Base-by-base conservation (phyloP, 2,329 filamentous ascomycete species). In the Trichophaea hybrida region DNA sequence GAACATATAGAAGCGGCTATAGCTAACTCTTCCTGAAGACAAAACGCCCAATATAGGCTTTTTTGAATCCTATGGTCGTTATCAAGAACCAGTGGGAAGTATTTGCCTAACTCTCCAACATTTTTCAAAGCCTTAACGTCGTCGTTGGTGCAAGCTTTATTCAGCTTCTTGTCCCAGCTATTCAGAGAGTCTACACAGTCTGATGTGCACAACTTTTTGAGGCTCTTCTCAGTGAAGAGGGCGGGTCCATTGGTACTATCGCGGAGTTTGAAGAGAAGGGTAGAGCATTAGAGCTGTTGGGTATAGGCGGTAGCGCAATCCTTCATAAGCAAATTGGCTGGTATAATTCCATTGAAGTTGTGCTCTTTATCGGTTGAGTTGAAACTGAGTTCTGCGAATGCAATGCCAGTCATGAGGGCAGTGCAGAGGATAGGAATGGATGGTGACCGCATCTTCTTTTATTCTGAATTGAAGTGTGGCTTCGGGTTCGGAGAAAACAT, bases 11-110 rank as follows among this genome's bases (percentile, higher is more conserved):
- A 49, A 13, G 8, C 33, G 10, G 17, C n/a, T 6, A 34, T 17
- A 17, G 57, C 57, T 53, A 52, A 60, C 57, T 54, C 48, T 17
- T 60, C 57, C 24, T 57, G 52, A 13, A 63, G 35, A 48, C 55
- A 63, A 46, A 61, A 63, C 12, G 59, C n/a, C 61, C 51, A 63
- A 32, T 59, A 61, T 7, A 63, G 55, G 31, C 55, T 63, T 33
- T 63, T 55, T 37, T 63, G 55, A 33, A 61, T 55, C 6, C 17
- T 17, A 33, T 63, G 59, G 17, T 13, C 54, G 53, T 55, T 33
- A 1, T 35, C 24, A 33, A 63, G 37, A 6, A 49, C 61, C 24
- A 60, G 50, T 13, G 33, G 37, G n/a, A 61, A 40, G 44, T 63
- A 61, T 4, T 55, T 17, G 13, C 32, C 48, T 1, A n/a, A 17